Evolutionary conservation across 164 flowering plant genomes (phyloP), one percentile per base, ranked within the genome.

Genomic region (Vitis cinerea): DNA sequence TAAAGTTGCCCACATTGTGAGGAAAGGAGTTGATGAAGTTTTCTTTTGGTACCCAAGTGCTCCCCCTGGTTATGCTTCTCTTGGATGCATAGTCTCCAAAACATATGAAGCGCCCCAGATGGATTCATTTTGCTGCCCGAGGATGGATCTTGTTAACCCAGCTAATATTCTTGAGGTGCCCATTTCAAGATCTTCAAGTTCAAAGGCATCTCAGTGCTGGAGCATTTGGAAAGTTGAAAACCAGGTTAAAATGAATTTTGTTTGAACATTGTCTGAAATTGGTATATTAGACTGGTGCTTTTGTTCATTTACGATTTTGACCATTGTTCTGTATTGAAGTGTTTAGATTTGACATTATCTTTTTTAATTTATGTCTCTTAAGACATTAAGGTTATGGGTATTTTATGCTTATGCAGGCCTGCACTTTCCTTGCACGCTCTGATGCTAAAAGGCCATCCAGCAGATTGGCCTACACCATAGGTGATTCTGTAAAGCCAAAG

Each of bases 41-140:
- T 93, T 86, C 81, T 90, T 93, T 77, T 96, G 99, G 99, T 96
- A 86, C 75, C 99, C 99, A 17, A 75, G 89, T 81, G 94, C 99
- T 50, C 98, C 98, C 50, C 93, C 99, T 77, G 99, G 99, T 72
- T 96, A 96, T 87, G 97, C 82, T 73, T 87, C 99, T 67, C 70
- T 96, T 12, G 99, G 99, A 71, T 93, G 98, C 64, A 64, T 96
- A 7, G 98, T 89, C 23, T 80, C 98, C 15, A 87, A 72, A 75
- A 75, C 76, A 62, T 93, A 88, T 76, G 97, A 89, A 75, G 81
- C 88, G 31, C 99, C 99, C 14, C 13, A 27, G 12, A 10, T 79
- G 50, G 91, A 83, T 53, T 83, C 71, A 44, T 71, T 90, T 79
- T 96, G 98, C 78, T 96, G 99, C 74, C 97, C 97, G 27, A 83